Conservation (phyloP, 1,139 yeast genomes). For the Blastobotrys ciferrii region DNA sequence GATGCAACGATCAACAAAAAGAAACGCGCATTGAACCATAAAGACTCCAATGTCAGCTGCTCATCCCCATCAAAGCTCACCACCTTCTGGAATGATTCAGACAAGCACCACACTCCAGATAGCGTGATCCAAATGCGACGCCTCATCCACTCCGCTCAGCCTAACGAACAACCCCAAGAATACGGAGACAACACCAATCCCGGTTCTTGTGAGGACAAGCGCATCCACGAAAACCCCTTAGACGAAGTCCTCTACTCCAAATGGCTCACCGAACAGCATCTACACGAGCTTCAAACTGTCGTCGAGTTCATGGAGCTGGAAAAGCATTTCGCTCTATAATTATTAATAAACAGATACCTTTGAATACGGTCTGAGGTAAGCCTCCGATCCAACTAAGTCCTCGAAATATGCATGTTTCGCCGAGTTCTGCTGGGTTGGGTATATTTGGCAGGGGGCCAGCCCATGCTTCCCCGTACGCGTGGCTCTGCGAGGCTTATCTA, state of each 20-base stretch:
- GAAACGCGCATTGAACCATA: conserved; percentile 4
- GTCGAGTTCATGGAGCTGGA: conserved; percentile 29
- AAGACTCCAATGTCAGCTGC: conserved; percentile 1
- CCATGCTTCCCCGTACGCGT: no score
- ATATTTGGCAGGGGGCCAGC: no score
- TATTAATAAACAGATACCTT: no score
- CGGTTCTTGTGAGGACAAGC: conserved; percentile 2
- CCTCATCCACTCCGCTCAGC: conserved; percentile 6
- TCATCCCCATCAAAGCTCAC: conserved; percentile 2
- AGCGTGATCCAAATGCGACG: conserved; percentile 11
- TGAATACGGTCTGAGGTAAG: no score
- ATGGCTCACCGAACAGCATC: conserved; percentile 21
- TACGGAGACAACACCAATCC: background rate
- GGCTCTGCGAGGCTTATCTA: no score
- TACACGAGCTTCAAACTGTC: conserved; percentile 20
- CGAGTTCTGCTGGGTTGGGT: no score
- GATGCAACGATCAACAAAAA: conserved; percentile 8
- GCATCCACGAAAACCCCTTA: background rate
- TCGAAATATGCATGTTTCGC: no score
- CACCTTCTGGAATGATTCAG: conserved; percentile 1
- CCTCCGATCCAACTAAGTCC: no score
- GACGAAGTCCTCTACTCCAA: conserved; percentile 20
- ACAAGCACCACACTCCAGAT: conserved; percentile 4
- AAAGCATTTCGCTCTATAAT: conserved; percentile 19
- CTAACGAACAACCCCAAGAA: background rate